phyloP scores from a whole-genome alignment of 169 alveolate species.

The Sarcocystis neurona region DNA sequence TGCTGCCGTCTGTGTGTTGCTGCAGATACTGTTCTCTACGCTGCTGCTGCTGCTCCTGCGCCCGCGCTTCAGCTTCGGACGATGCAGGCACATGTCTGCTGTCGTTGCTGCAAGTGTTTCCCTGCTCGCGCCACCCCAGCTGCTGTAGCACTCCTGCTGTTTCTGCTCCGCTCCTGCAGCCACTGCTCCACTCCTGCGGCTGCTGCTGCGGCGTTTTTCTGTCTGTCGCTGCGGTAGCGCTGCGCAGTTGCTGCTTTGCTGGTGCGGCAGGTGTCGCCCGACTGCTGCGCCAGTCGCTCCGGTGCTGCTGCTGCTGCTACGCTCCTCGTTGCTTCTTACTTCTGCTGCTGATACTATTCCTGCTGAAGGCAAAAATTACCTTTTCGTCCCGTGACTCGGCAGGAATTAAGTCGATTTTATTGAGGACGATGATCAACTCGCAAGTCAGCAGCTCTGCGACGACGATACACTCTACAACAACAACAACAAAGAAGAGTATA shows the following conservation, averaged over 20 bases:
- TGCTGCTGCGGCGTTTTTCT: background rate
- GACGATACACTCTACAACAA: constrained; percentile 88
- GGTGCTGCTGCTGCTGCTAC: background rate
- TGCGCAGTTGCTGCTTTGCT: background rate
- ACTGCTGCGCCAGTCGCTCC: no score
- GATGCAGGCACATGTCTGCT: no score
- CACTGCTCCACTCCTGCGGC: background rate
- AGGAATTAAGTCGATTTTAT: constrained; percentile 87
- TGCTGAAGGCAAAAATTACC: constrained; percentile 13
- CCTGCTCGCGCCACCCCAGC: no score
- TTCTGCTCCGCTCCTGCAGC: no score
- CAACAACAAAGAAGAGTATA: background rate
- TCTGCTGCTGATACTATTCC: background rate
- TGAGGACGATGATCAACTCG: constrained; percentile 84
- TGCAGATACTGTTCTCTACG: no score
- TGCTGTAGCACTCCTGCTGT: no score
- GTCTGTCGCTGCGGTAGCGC: background rate
- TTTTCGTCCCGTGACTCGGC: constrained; percentile 74
- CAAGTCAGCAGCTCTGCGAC: constrained; percentile 85
- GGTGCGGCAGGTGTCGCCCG: background rate
- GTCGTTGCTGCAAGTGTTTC: no score
- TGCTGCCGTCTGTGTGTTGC: no score
- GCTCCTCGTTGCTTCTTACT: background rate
- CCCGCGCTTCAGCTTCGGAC: no score
- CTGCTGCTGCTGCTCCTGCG: no score